Base-by-base conservation (phyloP, 768 basidiomycete genomes). In the Phylloporus sp. region DNA sequence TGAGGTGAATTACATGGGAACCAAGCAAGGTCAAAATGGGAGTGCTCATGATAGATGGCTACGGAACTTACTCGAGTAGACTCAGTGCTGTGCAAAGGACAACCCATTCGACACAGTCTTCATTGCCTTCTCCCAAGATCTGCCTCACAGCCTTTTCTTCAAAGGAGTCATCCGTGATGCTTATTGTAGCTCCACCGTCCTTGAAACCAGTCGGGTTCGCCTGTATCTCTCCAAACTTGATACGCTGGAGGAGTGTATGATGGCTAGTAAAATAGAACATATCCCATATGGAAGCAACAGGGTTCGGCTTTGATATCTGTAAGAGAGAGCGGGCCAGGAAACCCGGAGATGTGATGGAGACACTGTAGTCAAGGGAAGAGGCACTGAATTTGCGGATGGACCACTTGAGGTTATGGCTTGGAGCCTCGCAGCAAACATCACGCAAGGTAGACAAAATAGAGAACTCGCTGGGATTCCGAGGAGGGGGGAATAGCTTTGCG, bases 131-230 rank as follows among this genome's bases (percentile, higher is more conserved):
- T n/a, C 97, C 97, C 29, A 99, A 71, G 16, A 95, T 98, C 72
- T 97, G 94, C 97, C 97, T 98, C 4, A 99, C 97, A 34, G 95
- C 93, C 75, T 98, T 98, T 74, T 99, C 97, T 61, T 98, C 95
- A 18, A 94, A 88, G 0, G 85, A 81, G 75, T 95, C 97, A 8
- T 97, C 97, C 0, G 95, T 97, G 70, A 99, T 97, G 61, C 93
- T 93, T 64, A 99, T 97, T 51, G 97, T 79, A 6, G 97, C 98
- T 28, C 97, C 97, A 16, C 95, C 94, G 20, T 91, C 91, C 54
- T 88, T 91, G 23, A 91, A 87, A 29, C 91, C 91, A 9, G 91
- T 82, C 3, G 93, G 89, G 66, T 97, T 98, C 80, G 97, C 97
- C 72, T 95, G 91, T 57, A 99, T 95, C 72, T 95, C 95, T 47